phyloP scores from a whole-genome alignment of 2,329 filamentous ascomycete genomes.

The Cladophialophora exuberans region DNA sequence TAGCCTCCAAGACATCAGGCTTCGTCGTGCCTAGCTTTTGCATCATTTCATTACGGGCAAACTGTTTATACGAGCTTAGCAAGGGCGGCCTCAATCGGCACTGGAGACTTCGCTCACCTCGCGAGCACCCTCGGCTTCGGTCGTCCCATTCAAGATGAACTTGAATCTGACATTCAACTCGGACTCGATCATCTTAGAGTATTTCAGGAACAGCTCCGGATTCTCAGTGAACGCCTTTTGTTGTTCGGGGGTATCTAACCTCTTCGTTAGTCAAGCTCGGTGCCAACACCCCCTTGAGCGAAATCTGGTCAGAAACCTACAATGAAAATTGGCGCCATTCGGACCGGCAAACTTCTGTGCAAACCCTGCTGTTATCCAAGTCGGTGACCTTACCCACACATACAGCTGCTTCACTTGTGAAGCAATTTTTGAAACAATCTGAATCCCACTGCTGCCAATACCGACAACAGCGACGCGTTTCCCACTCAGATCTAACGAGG shows the following conservation, averaged over 20 bases:
- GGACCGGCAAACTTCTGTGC: conserved; percentile 32
- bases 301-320: not conserved
- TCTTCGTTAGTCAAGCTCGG: not conserved
- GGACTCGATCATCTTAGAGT: conserved; percentile 53
- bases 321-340: conserved; percentile 30
- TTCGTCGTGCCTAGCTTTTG: conserved; percentile 36
- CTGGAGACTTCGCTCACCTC: conserved; percentile 19
- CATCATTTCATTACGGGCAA: conserved; percentile 34
- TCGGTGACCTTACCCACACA: conserved; percentile 37
- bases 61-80: conserved; percentile 3
- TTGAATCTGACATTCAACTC: conserved; percentile 58
- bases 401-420: conserved; percentile 38
- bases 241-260: conserved; percentile 28
- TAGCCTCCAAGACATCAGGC: conserved; percentile 44
- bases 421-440: conserved; percentile 43
- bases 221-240: conserved; percentile 22
- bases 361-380: conserved; percentile 36
- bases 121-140: conserved; percentile 47
- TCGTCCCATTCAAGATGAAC: conserved; percentile 55
- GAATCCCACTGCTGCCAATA: conserved; percentile 34
- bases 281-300: not conserved
- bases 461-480: conserved; percentile 36
- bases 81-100: not conserved
- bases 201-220: conserved; percentile 39
- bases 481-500: conserved; percentile 33